Percentiles rank a stretch among this genome's conserved stretches.
phyloP scores from a whole-genome alignment of 75 land plant genomes.

The Picea glauca region DNA sequence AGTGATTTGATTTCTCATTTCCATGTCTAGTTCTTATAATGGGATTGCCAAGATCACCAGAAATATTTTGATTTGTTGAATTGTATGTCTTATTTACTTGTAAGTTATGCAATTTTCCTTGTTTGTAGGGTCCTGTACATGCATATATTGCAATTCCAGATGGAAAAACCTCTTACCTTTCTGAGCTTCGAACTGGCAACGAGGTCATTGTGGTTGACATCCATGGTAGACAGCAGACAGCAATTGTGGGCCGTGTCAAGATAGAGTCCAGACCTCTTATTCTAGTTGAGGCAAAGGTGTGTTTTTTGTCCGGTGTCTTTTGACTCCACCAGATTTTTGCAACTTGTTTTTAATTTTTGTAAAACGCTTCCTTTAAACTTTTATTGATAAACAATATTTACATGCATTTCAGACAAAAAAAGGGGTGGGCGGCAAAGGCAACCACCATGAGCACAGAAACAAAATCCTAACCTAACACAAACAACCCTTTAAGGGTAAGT shows the following conservation, averaged over 20 bases:
- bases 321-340: constrained; percentile 8
- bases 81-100: not conserved
- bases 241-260: constrained; percentile 89
- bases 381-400: not conserved
- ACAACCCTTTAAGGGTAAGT: too few species aligned
- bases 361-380: not conserved
- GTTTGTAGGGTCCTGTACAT: constrained; percentile 87
- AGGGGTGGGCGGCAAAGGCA: not conserved
- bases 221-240: constrained; percentile 57
- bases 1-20: not conserved
- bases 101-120: not conserved
- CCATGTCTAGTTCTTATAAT: not conserved
- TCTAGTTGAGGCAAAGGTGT: constrained; percentile 87
- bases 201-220: constrained; percentile 86
- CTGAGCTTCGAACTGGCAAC: constrained; percentile 72
- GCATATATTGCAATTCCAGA: constrained; percentile 87
- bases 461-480: too few species aligned
- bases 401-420: too few species aligned
- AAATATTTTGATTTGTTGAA: not conserved
- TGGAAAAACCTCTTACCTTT: constrained; percentile 79
- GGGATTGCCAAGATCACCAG: not conserved
- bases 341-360: not conserved
- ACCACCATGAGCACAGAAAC: not conserved
- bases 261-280: constrained; percentile 86
- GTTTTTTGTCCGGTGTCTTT: not conserved